These are phyloP conservation scores for Senna tora DNA, from an alignment of 306 rosid genomes.

Conservation along the genomic window DNA sequence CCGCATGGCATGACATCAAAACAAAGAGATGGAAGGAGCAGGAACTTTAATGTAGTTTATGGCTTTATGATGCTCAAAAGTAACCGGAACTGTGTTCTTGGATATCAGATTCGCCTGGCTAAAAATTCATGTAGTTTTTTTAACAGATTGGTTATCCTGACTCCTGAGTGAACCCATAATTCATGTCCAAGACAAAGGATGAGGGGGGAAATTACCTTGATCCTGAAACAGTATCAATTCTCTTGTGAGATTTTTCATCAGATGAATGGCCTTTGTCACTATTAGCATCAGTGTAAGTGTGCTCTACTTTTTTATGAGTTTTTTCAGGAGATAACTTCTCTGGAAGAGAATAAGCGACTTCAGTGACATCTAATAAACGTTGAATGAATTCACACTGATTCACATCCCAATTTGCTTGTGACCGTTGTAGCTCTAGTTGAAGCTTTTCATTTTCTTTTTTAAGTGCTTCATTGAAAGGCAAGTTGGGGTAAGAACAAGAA, in stretches of 20 bases:
- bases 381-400: conserved; percentile 88
- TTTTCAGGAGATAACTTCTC: conserved; percentile 59
- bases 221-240: conserved; percentile 49
- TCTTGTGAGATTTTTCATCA: conserved; percentile 51
- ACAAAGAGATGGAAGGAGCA: conserved; percentile 24
- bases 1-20: conserved; percentile 11
- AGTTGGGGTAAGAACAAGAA: conserved; percentile 87
- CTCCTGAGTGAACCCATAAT: conserved; percentile 8
- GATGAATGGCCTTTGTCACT: conserved; percentile 55
- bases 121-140: conserved; percentile 5
- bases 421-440: conserved; percentile 78
- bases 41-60: conserved; percentile 3
- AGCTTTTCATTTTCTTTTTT: conserved; percentile 91
- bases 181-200: conserved; percentile 1
- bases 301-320: conserved; percentile 57
- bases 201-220: conserved; percentile 54
- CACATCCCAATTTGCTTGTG: conserved; percentile 79
- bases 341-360: conserved; percentile 60
- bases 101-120: conserved; percentile 25
- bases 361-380: conserved; percentile 78
- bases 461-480: conserved; percentile 78
- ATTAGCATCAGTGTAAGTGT: conserved; percentile 53
- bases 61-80: conserved; percentile 4
- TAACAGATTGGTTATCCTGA: background rate
- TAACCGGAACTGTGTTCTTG: background rate